Evolutionary conservation across 2,329 filamentous ascomycete genomes (phyloP).

Genomic region (Fusarium sp.): DNA sequence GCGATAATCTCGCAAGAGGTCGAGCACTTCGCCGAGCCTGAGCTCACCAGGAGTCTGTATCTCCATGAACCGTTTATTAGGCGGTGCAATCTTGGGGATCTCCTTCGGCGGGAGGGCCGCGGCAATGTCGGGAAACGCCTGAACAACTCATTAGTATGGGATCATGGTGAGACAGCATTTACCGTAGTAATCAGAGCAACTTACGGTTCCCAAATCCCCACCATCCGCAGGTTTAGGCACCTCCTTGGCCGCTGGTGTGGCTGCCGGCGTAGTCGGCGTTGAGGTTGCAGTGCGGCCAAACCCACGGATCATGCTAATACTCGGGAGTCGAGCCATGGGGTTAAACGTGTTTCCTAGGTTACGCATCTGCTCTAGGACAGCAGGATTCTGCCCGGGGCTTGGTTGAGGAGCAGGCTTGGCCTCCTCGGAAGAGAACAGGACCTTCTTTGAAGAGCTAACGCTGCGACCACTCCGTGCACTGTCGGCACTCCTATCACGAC

Average conservation of each 20-base stretch:
- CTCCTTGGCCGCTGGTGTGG: constrained; percentile 54
- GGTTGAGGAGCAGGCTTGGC: constrained; percentile 32
- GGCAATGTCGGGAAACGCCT: constrained; percentile 73
- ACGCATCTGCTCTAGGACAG: constrained; percentile 82
- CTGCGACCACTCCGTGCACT: constrained; percentile 76
- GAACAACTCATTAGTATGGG: constrained; percentile 5
- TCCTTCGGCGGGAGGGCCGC: constrained; percentile 66
- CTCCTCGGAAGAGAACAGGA: constrained; percentile 60
- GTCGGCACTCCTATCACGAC: constrained; percentile 82
- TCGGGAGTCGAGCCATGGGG: constrained; percentile 81
- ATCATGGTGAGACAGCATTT: not conserved
- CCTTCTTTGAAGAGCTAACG: constrained; percentile 69
- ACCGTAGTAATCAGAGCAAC: constrained; percentile 35
- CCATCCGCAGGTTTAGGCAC: constrained; percentile 59
- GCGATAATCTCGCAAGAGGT: constrained; percentile 80
- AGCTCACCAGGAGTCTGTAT: constrained; percentile 77
- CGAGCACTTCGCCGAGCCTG: constrained; percentile 77
- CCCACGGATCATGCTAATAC: constrained; percentile 79
- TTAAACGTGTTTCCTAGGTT: constrained; percentile 85
- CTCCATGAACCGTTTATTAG: constrained; percentile 79
- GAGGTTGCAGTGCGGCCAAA: constrained; percentile 71
- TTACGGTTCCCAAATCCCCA: constrained; percentile 68
- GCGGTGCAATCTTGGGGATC: constrained; percentile 69
- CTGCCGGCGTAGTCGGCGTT: constrained; percentile 47
- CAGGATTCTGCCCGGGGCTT: constrained; percentile 56